Percentiles rank a stretch among this genome's conserved stretches.
phyloP scores from a whole-genome alignment of 1,139 yeast species.

The Hanseniaspora uvarum region DNA sequence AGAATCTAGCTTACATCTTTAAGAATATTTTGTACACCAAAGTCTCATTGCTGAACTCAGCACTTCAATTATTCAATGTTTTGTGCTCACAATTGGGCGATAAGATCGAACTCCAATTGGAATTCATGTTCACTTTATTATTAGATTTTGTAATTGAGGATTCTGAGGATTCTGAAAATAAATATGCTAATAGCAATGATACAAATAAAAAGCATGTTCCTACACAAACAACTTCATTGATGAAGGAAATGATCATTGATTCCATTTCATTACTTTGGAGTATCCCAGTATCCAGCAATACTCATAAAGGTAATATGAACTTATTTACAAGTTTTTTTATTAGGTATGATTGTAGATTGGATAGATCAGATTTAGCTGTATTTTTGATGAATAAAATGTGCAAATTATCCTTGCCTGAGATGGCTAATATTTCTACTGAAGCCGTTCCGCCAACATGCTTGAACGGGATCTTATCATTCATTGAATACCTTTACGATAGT shows the following conservation, averaged over 20 bases:
- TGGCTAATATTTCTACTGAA: conserved; percentile 65
- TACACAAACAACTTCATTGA: conserved; percentile 35
- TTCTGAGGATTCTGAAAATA: conserved; percentile 27
- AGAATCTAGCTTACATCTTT: conserved; percentile 68
- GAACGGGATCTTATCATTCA: conserved; percentile 69
- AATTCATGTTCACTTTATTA: conserved; percentile 51
- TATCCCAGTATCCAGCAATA: conserved; percentile 55
- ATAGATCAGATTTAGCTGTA: conserved; percentile 69
- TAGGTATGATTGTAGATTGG: conserved; percentile 85
- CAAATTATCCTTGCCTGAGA: conserved; percentile 67
- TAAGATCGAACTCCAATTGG: conserved; percentile 55
- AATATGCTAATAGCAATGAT: conserved; percentile 22
- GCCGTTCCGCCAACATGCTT: conserved; percentile 88
- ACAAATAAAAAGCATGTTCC: conserved; percentile 25
- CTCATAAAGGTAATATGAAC: background rate
- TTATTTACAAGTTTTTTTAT: conserved; percentile 53
- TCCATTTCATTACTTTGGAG: conserved; percentile 76
- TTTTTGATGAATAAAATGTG: conserved; percentile 62
- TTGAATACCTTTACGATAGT: conserved; percentile 56
- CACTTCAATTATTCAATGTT: conserved; percentile 67
- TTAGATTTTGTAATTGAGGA: conserved; percentile 40
- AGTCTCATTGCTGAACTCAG: conserved; percentile 58
- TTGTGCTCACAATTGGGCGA: conserved; percentile 50
- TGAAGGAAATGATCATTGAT: conserved; percentile 76
- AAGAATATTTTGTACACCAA: conserved; percentile 54